Evolutionary conservation across 768 basidiomycete species (phyloP), one percentile per base, ranked within the genome.

Genomic region (Tephrocybe sp.): DNA sequence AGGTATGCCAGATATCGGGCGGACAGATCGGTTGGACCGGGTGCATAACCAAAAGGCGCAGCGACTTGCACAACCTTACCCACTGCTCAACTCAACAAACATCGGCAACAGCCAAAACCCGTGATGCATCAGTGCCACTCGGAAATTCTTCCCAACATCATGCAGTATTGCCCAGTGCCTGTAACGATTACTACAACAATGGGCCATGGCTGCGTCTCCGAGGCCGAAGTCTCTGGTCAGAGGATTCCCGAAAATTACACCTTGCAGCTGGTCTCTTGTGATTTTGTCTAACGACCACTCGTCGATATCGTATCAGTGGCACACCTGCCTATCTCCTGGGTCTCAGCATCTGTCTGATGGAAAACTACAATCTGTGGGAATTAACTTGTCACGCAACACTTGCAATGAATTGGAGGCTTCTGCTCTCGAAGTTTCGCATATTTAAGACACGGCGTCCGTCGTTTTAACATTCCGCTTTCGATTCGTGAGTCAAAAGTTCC

Each of bases 91-190:
- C 6, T 49, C 59, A 12, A 15, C 24, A 11, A 25, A 56, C 53
- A 64, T 61, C 62, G 62, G 62, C 39, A 9, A 9, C 25, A 50
- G 27, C 3, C 29, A 34, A 16, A 13, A 30, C 22, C 54, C 54
- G 54, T 50, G 49, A 55, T 55, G 34, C n/a, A n/a, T n/a, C n/a
- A n/a, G n/a, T n/a, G n/a, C n/a, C n/a, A n/a, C n/a, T n/a, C n/a
- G n/a, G n/a, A n/a, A n/a, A n/a, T n/a, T n/a, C n/a, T n/a, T n/a
- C n/a, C n/a, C n/a, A n/a, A n/a, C n/a, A n/a, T n/a, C n/a, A n/a
- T n/a, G n/a, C n/a, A n/a, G n/a, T n/a, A n/a, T n/a, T n/a, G n/a
- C n/a, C n/a, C n/a, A n/a, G n/a, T n/a, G n/a, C n/a, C n/a, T n/a
- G n/a, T n/a, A n/a, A n/a, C n/a, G n/a, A n/a, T n/a, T n/a, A n/a